Evolutionary conservation across 345 rosid species (phyloP).

Genomic region (Pugionium dolabratum): DNA sequence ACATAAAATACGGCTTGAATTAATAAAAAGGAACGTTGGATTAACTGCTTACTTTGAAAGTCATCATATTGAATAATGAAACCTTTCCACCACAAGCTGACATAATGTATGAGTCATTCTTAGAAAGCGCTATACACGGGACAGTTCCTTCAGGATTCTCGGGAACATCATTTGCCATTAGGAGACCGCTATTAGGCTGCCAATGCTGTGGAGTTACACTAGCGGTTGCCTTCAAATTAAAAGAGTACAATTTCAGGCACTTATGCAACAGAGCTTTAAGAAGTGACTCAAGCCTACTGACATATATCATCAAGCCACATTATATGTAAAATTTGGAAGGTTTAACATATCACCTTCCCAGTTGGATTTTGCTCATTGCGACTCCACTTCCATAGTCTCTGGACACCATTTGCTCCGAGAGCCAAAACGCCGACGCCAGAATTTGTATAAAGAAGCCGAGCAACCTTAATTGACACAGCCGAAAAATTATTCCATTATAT

Average conservation of each 20-base stretch:
- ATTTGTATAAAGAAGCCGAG: constrained; percentile 58
- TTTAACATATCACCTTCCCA: constrained; percentile 46
- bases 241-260: constrained; percentile 7
- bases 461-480: constrained; percentile 44
- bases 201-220: constrained; percentile 61
- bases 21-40: neutral
- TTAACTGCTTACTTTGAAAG: constrained; percentile 47
- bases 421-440: constrained; percentile 54
- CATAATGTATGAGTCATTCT: constrained; percentile 64
- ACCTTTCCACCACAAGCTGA: constrained; percentile 62
- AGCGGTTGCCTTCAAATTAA: constrained; percentile 61
- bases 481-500: constrained; percentile 5
- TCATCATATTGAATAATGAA: constrained; percentile 61
- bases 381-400: constrained; percentile 59
- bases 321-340: neutral
- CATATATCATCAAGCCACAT: neutral
- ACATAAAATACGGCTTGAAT: neutral
- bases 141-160: constrained; percentile 57
- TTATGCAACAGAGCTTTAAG: neutral
- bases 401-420: constrained; percentile 53
- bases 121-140: constrained; percentile 58
- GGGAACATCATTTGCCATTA: constrained; percentile 70
- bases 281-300: neutral
- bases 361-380: constrained; percentile 56
- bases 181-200: constrained; percentile 79